phyloP scores from a whole-genome alignment of 2,329 filamentous ascomycete species.

The Fonsecaea pugnacius region DNA sequence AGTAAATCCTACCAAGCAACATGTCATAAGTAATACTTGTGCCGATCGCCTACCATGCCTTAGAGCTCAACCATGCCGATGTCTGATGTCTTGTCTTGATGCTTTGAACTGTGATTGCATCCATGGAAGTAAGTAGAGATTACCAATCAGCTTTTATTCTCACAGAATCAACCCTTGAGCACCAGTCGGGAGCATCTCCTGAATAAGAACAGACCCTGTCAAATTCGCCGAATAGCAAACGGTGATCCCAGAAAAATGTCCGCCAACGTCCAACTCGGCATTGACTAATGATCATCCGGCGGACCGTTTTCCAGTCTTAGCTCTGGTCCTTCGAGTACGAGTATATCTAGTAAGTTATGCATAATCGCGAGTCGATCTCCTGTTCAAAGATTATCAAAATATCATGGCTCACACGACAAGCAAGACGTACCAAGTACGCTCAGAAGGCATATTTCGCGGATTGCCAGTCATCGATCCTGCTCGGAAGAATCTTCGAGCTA shows the following conservation, averaged over 20 bases:
- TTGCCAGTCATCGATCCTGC: constrained; percentile 20
- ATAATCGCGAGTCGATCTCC: constrained; percentile 3
- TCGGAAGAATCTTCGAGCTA: constrained; percentile 17
- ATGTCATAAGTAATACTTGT: too few species aligned
- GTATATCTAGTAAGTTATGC: background rate
- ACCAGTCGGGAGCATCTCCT: background rate
- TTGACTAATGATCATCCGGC: constrained; percentile 6
- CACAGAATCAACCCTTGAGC: background rate
- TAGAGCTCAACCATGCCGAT: background rate
- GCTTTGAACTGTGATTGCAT: background rate
- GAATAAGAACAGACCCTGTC: background rate
- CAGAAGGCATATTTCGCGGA: constrained; percentile 27
- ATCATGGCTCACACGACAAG: constrained; percentile 17
- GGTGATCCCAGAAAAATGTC: background rate
- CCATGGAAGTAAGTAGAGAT: too few species aligned
- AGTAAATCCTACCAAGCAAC: too few species aligned
- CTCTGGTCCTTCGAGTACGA: background rate
- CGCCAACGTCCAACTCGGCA: constrained; percentile 5
- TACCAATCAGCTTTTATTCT: too few species aligned
- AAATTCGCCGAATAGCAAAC: constrained; percentile 18
- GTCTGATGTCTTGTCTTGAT: constrained; percentile 7
- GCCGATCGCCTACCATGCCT: too few species aligned
- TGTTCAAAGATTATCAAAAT: background rate
- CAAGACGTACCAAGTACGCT: constrained; percentile 22
- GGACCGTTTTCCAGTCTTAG: constrained; percentile 3